Percentiles rank a stretch among this genome's conserved stretches.
These are phyloP conservation scores for Fusarium falciforme DNA, from an alignment of 2,329 filamentous ascomycete genomes.

Conservation along the genomic window DNA sequence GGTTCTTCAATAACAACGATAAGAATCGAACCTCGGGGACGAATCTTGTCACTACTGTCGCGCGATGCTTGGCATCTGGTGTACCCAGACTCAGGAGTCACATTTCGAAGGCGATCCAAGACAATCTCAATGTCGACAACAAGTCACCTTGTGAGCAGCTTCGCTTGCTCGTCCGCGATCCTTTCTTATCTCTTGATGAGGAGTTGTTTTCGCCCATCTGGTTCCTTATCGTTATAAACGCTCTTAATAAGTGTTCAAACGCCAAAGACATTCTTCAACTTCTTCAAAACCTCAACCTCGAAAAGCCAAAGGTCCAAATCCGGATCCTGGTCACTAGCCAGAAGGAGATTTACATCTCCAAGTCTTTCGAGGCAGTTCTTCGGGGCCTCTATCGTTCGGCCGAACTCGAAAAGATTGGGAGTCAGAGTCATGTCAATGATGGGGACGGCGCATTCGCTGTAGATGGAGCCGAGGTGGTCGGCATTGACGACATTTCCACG, in stretches of 20 bases:
- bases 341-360: not conserved
- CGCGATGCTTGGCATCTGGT: not conserved
- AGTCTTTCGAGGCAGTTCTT: not conserved
- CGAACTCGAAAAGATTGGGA: not conserved
- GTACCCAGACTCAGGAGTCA: not conserved
- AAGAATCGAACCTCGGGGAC: not conserved
- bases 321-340: not conserved
- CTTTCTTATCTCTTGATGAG: not conserved
- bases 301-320: not conserved
- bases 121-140: not conserved
- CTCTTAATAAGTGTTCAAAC: not conserved
- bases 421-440: not conserved
- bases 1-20: not conserved
- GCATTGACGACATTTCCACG: not conserved
- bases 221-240: not conserved
- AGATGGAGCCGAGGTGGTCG: not conserved
- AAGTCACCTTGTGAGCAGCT: not conserved
- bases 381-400: not conserved
- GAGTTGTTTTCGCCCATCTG: not conserved
- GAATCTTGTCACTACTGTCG: not conserved
- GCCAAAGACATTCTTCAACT: not conserved
- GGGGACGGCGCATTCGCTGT: not conserved
- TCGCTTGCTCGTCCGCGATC: not conserved
- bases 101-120: not conserved
- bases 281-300: not conserved